Evolutionary conservation across 345 rosid genomes (phyloP), one percentile per base, ranked within the genome.

Genomic region (Hibiscus tridactylites): DNA sequence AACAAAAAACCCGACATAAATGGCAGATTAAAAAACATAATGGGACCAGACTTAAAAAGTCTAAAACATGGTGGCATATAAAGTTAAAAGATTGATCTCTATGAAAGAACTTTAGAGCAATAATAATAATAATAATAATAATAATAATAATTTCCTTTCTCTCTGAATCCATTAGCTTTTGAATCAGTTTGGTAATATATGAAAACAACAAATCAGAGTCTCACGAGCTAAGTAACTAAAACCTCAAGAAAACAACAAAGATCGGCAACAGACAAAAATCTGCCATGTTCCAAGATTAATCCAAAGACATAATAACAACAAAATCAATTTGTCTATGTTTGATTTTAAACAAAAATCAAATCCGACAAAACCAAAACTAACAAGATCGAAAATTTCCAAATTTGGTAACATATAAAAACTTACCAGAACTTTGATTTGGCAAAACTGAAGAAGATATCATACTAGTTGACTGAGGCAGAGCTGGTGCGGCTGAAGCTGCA

Each of bases 191-290:
- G n/a, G 54, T 39, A 39, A 39, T 39, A 1, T 39, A 39, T 39
- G 9, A 46, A 46, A 46, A 46, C 50, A 9, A 46, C 28, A 72
- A 62, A 50, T 33, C 69, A 11, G 26, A 71, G 16, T 19, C 53
- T 42, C 54, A 24, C 33, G 5, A 65, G 6, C 11, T 9, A 2
- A 65, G 10, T 6, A 24, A 26, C 17, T 47, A 9, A 58, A 29
- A 47, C 49, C 44, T 46, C 59, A 64, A 26, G 53, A 78, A 31
- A 71, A 77, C 74, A 80, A 82, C 87, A 86, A 85, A 83, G 56
- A 85, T 75, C 80, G 67, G 78, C 54, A 85, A 68, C 67, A 75
- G 96, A 88, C 94, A 92, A 90, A 86, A 39, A 81, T 59, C 78
- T 37, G 76, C 87, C 76, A 85, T 62, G 74, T 65, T 88, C 87